phyloP scores from a whole-genome alignment of 768 basidiomycete species.

The Boletus reticuloceps region DNA sequence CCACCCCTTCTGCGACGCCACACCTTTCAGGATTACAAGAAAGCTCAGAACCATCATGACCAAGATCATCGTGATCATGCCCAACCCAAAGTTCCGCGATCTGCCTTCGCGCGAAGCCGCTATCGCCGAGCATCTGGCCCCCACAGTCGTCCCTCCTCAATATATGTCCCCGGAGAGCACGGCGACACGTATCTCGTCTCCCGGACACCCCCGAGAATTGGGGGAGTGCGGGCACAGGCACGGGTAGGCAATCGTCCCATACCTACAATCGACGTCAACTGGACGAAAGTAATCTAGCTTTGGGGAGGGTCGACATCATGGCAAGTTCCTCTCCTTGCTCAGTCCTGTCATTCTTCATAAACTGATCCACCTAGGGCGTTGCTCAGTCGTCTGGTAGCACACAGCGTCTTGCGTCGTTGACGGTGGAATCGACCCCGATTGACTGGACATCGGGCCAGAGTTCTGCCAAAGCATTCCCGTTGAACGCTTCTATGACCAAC shows the following conservation, averaged over 20 bases:
- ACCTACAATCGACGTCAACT: constrained; percentile 6
- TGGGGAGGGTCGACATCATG: constrained; percentile 49
- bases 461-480: constrained; percentile 32
- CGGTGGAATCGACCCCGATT: constrained; percentile 15
- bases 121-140: constrained; percentile 8
- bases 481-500: constrained; percentile 50
- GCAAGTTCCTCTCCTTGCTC: constrained; percentile 29
- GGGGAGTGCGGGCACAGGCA: not conserved
- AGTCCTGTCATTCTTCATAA: constrained; percentile 5
- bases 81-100: constrained; percentile 9
- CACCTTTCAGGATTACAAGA: not conserved
- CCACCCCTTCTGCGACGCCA: constrained; percentile 20
- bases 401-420: constrained; percentile 23
- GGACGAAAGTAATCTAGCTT: constrained; percentile 24
- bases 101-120: constrained; percentile 22
- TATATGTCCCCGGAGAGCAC: constrained; percentile 23
- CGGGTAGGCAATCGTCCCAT: not conserved
- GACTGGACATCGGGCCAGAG: constrained; percentile 31
- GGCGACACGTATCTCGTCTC: constrained; percentile 29
- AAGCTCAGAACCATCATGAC: not conserved
- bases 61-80: not conserved
- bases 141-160: constrained; percentile 19
- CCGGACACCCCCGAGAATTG: not conserved
- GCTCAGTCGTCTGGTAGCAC: not conserved
- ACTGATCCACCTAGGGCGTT: not conserved